Conservation (phyloP, 2,329 filamentous ascomycete species). For the Ophiostoma piceae region DNA sequence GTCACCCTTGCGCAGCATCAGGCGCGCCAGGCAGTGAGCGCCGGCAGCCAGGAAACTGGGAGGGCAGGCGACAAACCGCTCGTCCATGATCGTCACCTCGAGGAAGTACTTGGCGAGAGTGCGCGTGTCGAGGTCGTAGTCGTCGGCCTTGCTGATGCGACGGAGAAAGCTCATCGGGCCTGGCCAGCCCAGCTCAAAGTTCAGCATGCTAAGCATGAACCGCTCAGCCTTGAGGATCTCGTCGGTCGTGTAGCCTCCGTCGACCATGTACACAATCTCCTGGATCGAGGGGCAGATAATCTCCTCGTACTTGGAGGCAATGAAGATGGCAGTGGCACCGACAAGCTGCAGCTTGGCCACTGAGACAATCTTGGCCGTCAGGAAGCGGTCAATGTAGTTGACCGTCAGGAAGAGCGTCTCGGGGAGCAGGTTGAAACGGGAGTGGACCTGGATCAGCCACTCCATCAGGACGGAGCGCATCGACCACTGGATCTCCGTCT, state of each 20-base stretch:
- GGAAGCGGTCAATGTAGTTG: conserved; percentile 96
- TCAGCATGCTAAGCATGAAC: conserved; percentile 95
- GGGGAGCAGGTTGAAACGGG: conserved; percentile 81
- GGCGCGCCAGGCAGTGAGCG: conserved; percentile 82
- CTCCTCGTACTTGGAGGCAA: conserved; percentile 97
- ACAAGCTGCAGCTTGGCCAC: conserved; percentile 93
- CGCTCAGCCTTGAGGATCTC: conserved; percentile 96
- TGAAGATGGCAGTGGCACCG: conserved; percentile 89
- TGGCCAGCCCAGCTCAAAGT: conserved; percentile 96
- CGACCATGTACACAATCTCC: conserved; percentile 98
- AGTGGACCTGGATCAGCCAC: conserved; percentile 95
- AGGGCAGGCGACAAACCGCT: conserved; percentile 86
- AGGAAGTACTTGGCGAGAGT: conserved; percentile 97
- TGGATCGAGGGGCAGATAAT: conserved; percentile 94
- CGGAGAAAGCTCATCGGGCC: conserved; percentile 97
- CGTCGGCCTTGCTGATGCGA: conserved; percentile 95
- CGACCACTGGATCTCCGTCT: conserved; percentile 97
- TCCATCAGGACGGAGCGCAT: conserved; percentile 98
- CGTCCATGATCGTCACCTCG: conserved; percentile 95
- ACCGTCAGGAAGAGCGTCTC: conserved; percentile 93
- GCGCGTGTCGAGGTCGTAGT: conserved; percentile 91
- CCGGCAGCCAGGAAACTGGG: conserved; percentile 88
- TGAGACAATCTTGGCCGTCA: conserved; percentile 91
- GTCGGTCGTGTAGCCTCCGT: conserved; percentile 79
- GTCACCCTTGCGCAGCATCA: conserved; percentile 84